These are phyloP conservation scores for Mollisia scopiformis DNA, from an alignment of 2,329 filamentous ascomycete genomes.

Conservation along the genomic window DNA sequence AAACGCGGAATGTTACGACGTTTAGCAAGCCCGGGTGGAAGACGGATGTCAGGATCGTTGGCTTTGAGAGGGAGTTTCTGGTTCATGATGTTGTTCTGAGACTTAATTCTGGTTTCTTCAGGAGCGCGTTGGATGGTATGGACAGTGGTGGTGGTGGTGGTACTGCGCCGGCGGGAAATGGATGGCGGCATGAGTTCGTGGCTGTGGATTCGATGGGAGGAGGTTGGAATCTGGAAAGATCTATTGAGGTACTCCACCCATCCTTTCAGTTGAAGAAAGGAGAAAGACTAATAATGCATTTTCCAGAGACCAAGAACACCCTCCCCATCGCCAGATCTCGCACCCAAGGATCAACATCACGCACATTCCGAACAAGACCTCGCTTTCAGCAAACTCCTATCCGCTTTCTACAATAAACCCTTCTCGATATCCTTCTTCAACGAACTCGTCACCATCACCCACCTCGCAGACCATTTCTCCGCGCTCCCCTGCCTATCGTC, in stretches of 20 bases:
- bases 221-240: background rate
- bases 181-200: background rate
- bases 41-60: slow-evolving; percentile 16
- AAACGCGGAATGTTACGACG: background rate
- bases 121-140: slow-evolving; percentile 3
- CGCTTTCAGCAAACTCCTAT: background rate
- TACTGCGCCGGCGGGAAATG: background rate
- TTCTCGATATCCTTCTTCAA: background rate
- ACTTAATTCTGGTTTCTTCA: slow-evolving; percentile 19
- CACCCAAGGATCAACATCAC: background rate
- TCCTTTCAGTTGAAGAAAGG: background rate
- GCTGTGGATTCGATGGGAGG: background rate
- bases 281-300: background rate
- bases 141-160: background rate
- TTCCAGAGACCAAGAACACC: background rate
- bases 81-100: slow-evolving; percentile 12
- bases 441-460: background rate
- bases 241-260: background rate
- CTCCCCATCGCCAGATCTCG: background rate
- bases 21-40: slow-evolving; percentile 13
- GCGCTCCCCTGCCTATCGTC: background rate
- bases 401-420: background rate
- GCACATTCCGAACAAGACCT: background rate
- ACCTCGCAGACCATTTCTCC: background rate
- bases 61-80: slow-evolving; percentile 20